phyloP scores from a whole-genome alignment of 805 yeast genomes.

The Metschnikowia koreensis region DNA sequence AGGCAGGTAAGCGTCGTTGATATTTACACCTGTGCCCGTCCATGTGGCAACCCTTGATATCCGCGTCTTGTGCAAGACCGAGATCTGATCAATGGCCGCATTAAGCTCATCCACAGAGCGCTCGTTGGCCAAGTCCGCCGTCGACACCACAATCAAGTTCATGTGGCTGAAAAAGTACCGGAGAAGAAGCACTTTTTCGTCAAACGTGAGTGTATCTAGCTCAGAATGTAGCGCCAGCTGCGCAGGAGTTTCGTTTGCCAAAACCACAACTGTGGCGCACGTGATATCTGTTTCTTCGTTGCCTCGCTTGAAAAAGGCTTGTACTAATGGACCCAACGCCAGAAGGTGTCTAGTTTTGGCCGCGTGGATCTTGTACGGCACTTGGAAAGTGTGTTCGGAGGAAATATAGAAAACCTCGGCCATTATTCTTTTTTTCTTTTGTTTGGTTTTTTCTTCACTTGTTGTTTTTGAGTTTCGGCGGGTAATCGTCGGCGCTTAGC shows the following conservation, averaged over 20 bases:
- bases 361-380: conserved; percentile 14
- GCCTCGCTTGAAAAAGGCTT: conserved; percentile 28
- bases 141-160: conserved; percentile 29
- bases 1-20: conserved; percentile 20
- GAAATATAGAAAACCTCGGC: conserved; percentile 21
- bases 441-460: no score
- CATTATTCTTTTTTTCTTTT: conserved; percentile 8
- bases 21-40: conserved; percentile 34
- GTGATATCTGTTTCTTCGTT: conserved; percentile 34
- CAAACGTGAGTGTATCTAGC: conserved; percentile 26
- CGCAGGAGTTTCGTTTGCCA: conserved; percentile 11
- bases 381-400: conserved; percentile 10
- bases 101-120: conserved; percentile 17
- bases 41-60: conserved; percentile 42
- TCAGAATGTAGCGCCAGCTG: conserved; percentile 2
- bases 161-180: conserved; percentile 38
- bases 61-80: conserved; percentile 28
- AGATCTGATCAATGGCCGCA: conserved; percentile 23
- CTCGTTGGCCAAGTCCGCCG: conserved; percentile 9
- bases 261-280: conserved; percentile 31
- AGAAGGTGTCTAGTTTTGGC: conserved; percentile 20
- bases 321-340: conserved; percentile 16
- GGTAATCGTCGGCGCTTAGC: neutral
- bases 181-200: conserved; percentile 32
- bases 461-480: neutral